Evolutionary conservation across 2,329 filamentous ascomycete genomes (phyloP).

Genomic region (Phaeophleospora eucalypticola): DNA sequence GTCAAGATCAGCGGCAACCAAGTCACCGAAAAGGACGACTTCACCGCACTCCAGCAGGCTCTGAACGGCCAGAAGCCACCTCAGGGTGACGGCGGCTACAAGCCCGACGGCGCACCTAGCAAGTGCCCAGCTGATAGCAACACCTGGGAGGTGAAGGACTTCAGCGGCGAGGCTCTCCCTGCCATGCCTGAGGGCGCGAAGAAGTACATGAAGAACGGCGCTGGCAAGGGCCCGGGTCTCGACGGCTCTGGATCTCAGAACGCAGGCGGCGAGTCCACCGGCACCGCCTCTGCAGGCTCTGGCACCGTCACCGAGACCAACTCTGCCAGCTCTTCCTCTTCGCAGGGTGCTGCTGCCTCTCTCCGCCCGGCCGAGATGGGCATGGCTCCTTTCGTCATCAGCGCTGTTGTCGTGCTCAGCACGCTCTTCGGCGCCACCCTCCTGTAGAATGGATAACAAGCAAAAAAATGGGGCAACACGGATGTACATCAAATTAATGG

Average conservation of each 20-base stretch:
- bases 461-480: background rate
- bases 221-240: constrained; percentile 56
- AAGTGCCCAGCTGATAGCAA: constrained; percentile 51
- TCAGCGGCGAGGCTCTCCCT: constrained; percentile 48
- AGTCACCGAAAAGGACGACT: constrained; percentile 58
- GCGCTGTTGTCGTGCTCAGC: constrained; percentile 49
- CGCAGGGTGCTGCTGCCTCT: constrained; percentile 38
- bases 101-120: constrained; percentile 49
- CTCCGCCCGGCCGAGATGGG: constrained; percentile 44
- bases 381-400: constrained; percentile 50
- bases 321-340: constrained; percentile 28
- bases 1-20: constrained; percentile 57
- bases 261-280: constrained; percentile 48
- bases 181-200: constrained; percentile 53
- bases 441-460: constrained; percentile 1
- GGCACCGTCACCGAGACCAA: constrained; percentile 44
- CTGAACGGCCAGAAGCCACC: constrained; percentile 50
- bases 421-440: constrained; percentile 40
- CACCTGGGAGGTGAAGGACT: constrained; percentile 54
- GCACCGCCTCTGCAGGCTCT: constrained; percentile 48
- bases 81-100: constrained; percentile 57
- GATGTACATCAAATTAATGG: background rate
- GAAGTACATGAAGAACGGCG: constrained; percentile 56
- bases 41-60: constrained; percentile 51
- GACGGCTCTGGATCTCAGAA: constrained; percentile 53